Evolutionary conservation across 192 early-diverging fungal genomes (phyloP).

Genomic region (Radiomyces spectabilis): DNA sequence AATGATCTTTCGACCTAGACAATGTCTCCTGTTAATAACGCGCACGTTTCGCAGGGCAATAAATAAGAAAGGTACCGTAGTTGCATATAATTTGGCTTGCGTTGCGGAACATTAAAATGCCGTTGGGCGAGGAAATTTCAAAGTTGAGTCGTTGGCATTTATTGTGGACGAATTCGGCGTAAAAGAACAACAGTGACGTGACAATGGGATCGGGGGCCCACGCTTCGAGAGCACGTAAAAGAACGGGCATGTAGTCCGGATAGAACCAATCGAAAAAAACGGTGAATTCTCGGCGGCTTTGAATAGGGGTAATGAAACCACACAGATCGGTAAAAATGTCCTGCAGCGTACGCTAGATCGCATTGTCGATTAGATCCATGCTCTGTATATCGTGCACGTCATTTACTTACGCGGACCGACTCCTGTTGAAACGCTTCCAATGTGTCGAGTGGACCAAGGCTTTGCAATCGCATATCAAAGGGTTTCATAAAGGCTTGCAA

Average conservation of each 20-base stretch:
- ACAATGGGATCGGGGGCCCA: constrained; percentile 56
- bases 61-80: constrained; percentile 45
- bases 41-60: no score
- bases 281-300: constrained; percentile 46
- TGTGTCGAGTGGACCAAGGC: constrained; percentile 43
- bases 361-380: no score
- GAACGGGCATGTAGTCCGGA: constrained; percentile 55
- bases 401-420: constrained; percentile 36
- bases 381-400: neutral
- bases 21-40: neutral
- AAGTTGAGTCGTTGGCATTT: constrained; percentile 69
- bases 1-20: neutral
- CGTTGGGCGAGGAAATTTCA: constrained; percentile 77
- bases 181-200: constrained; percentile 68
- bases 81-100: constrained; percentile 57
- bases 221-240: constrained; percentile 59
- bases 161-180: constrained; percentile 76
- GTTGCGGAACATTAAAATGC: constrained; percentile 83
- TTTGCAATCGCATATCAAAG: constrained; percentile 46
- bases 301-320: constrained; percentile 63
- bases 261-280: constrained; percentile 85
- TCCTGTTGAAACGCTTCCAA: constrained; percentile 47
- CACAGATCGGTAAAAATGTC: constrained; percentile 69
- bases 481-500: constrained; percentile 72
- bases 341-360: constrained; percentile 43